These are phyloP conservation scores for Sclerotinia minor DNA, from an alignment of 2,329 filamentous ascomycete genomes.

Conservation along the genomic window DNA sequence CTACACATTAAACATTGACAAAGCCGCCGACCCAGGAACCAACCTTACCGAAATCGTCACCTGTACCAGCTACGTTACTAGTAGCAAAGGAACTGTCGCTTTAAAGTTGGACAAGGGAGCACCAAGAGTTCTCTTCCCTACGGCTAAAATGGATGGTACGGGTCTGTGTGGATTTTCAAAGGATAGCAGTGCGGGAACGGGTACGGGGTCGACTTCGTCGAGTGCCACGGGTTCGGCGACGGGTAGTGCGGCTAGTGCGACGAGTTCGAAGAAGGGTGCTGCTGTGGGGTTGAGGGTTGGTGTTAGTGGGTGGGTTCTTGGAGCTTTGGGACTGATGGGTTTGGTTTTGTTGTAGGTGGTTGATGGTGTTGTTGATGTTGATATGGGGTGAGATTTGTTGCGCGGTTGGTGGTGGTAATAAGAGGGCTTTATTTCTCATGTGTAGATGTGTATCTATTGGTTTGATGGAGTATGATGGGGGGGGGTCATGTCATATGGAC, in stretches of 20 bases:
- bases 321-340: neutral
- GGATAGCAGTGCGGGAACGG: neutral
- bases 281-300: neutral
- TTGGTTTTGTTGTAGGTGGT: conserved; percentile 4
- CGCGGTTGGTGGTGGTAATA: no score
- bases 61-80: conserved; percentile 20
- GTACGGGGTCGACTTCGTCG: neutral
- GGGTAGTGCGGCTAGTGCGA: neutral
- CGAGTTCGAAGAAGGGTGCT: conserved; percentile 13
- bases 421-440: no score
- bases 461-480: no score
- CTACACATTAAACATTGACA: conserved; percentile 18
- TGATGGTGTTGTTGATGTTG: no score
- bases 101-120: conserved; percentile 14
- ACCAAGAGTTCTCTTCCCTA: conserved; percentile 21
- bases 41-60: conserved; percentile 27
- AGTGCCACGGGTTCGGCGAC: neutral
- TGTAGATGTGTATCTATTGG: no score
- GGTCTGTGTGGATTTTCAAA: conserved; percentile 4
- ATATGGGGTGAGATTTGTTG: no score
- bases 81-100: conserved; percentile 11
- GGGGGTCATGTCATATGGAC: no score
- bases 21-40: conserved; percentile 24
- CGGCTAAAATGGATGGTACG: conserved; percentile 3
- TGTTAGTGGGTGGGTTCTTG: neutral